Evolutionary conservation across 2,329 filamentous ascomycete species (phyloP), one percentile per base, ranked within the genome.

Genomic region (Chlorencoelia australis): DNA sequence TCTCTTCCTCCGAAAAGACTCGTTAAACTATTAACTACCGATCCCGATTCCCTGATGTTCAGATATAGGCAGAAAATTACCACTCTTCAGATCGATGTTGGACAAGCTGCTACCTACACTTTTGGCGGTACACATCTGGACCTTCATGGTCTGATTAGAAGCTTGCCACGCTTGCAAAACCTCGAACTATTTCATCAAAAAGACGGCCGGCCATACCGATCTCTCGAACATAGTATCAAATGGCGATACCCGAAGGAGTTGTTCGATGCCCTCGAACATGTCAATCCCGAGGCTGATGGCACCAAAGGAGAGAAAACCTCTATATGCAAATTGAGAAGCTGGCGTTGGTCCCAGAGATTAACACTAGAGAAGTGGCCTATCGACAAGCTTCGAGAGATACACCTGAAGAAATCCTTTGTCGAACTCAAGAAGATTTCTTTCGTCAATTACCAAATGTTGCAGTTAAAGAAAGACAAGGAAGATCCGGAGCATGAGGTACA

Each of bases 111-210:
- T 33, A 60, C 66, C 26, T 70, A 73, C 47, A 67, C 66, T 35
- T 69, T 69, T 51, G 66, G 64, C 9, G 63, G 66, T 2, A 61
- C 65, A 27, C 67, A 71, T 15, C 63, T 78, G 38, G 68, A 77
- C 41, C 53, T 83, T 14, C 55, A 62, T 25, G 59, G 64, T 17
- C 58, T 94, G 33, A 63, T 93, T 14, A 64, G 67, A 26, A 66
- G 71, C 30, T 68, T 86, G 5, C 78, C 79, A 0, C 75, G 75
- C 31, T 65, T 94, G 11, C 69, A 70, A 34, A 70, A 79, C 32
- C 59, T 95, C 20, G 74, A 86, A 39, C 68, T 94, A 11, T 79
- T 78, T 44, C 82, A 88, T 47, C 70, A 69, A 8, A 65, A 72
- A 32, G 83, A 93, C 50, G 62, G 73, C 43, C 68, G 79, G 2